These are phyloP conservation scores for Bidens hawaiensis DNA, from an alignment of 140 eudicot genomes.

Conservation along the genomic window DNA sequence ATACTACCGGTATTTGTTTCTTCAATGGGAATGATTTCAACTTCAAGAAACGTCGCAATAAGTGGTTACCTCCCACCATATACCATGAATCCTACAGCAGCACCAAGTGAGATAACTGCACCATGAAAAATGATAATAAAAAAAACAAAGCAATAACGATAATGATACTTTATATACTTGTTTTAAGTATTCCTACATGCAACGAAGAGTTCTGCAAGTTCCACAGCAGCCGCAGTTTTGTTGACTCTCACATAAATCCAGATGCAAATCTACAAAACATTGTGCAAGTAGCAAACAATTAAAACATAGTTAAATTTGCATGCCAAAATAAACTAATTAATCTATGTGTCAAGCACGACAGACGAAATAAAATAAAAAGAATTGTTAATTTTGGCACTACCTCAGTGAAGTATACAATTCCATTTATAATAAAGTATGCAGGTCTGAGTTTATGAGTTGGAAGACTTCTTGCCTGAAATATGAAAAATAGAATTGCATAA, in stretches of 20 bases:
- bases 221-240: constrained; percentile 32
- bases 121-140: too few species aligned
- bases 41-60: too few species aligned
- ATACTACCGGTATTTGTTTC: too few species aligned
- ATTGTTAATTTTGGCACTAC: constrained; percentile 14
- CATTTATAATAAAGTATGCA: constrained; percentile 52
- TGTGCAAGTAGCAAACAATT: constrained; percentile 18
- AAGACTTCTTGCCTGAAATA: constrained; percentile 74
- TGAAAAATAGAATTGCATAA: neutral
- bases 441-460: constrained; percentile 69
- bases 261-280: constrained; percentile 42
- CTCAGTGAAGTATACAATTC: constrained; percentile 63
- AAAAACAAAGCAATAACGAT: too few species aligned
- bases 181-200: constrained; percentile 32
- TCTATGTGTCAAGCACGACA: too few species aligned
- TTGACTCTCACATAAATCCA: constrained; percentile 49
- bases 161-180: too few species aligned
- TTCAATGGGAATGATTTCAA: too few species aligned
- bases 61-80: constrained; percentile 75
- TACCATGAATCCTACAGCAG: constrained; percentile 77
- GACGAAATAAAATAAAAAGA: too few species aligned
- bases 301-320: neutral
- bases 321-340: too few species aligned
- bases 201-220: constrained; percentile 52
- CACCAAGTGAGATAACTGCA: constrained; percentile 72